Conservation (phyloP, 768 basidiomycete genomes). For the Antrodiella citrinella region DNA sequence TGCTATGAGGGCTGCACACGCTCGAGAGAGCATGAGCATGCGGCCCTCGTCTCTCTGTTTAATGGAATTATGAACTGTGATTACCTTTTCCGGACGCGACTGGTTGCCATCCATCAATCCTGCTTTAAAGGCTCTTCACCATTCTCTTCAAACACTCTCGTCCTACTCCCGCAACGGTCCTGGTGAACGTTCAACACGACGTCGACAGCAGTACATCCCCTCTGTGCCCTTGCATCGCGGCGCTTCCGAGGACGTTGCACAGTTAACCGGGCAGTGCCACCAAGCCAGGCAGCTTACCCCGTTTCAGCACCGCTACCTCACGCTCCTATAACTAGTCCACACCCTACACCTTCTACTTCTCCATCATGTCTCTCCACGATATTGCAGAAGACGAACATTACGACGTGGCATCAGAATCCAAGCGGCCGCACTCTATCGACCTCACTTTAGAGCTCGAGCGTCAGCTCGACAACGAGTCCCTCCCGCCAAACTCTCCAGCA, state of each 20-base stretch:
- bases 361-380: conserved; percentile 21
- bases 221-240: conserved; percentile 1
- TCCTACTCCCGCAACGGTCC: not conserved
- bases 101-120: not conserved
- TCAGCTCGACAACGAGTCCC: conserved; percentile 59
- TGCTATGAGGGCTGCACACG: not conserved
- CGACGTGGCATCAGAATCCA: conserved; percentile 10
- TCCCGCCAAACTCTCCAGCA: conserved; percentile 34
- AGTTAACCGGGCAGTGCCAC: not conserved
- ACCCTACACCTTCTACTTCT: not conserved
- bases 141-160: not conserved
- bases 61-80: not conserved
- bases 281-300: not conserved
- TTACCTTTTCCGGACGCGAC: not conserved
- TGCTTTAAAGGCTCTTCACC: not conserved
- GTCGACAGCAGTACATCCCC: not conserved
- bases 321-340: not conserved
- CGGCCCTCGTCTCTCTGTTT: not conserved
- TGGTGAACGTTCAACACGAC: no score
- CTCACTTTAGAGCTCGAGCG: conserved; percentile 73
- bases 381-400: conserved; percentile 13
- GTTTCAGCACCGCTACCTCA: not conserved
- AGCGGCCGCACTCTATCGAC: conserved; percentile 54
- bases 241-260: not conserved
- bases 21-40: not conserved